Conservation (phyloP, 2,329 filamentous ascomycete species). For the Alternaria dauci region DNA sequence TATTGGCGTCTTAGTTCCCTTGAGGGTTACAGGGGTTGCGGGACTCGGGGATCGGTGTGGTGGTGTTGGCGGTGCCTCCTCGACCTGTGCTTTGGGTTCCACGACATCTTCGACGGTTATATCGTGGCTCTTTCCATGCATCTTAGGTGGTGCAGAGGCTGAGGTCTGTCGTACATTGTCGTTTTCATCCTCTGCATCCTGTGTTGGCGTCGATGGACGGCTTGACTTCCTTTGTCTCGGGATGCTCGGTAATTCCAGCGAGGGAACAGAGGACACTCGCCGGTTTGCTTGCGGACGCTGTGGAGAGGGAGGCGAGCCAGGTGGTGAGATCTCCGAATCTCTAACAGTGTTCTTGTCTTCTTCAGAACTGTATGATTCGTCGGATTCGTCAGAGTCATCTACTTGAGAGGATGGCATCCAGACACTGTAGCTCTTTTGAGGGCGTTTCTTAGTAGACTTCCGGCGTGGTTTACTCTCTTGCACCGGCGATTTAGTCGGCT, state of each 20-base stretch:
- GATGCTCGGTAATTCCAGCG: constrained; percentile 56
- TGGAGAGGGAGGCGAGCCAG: constrained; percentile 34
- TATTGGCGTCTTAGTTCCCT: constrained; percentile 55
- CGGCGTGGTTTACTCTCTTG: constrained; percentile 37
- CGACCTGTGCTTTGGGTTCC: constrained; percentile 26
- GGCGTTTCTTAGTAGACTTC: constrained; percentile 43
- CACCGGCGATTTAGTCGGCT: constrained; percentile 18
- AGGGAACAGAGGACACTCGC: constrained; percentile 59
- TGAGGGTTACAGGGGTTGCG: constrained; percentile 56
- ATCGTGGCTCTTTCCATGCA: constrained; percentile 35
- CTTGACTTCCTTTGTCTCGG: constrained; percentile 55
- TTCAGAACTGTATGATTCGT: constrained; percentile 28
- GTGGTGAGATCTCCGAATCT: constrained; percentile 28
- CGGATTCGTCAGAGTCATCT: constrained; percentile 42
- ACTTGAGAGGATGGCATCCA: constrained; percentile 58
- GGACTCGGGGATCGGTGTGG: constrained; percentile 64
- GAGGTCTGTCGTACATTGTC: constrained; percentile 28
- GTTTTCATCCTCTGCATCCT: constrained; percentile 22
- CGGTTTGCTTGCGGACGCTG: constrained; percentile 52
- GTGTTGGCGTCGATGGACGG: constrained; percentile 48
- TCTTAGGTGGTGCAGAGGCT: constrained; percentile 40
- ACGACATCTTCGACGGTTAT: constrained; percentile 21
- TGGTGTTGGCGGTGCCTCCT: constrained; percentile 55
- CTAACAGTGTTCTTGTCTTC: constrained; percentile 37
- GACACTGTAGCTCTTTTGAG: constrained; percentile 56